phyloP scores from a whole-genome alignment of 129 eudicot species.

The Flaveria linearis region DNA sequence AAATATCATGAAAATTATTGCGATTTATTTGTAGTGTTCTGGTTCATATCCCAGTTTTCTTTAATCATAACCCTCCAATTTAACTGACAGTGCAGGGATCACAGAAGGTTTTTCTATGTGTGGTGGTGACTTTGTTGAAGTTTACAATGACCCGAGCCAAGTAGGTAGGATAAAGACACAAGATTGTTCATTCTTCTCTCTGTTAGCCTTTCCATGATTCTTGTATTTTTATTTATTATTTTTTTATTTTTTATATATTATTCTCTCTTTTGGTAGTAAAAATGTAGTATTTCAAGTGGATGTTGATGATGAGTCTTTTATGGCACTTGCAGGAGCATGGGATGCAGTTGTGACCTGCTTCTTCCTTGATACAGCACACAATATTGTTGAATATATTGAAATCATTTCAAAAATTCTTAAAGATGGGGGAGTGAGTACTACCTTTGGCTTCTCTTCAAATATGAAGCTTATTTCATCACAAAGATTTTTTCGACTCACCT shows the following conservation, averaged over 20 bases:
- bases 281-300: slow-evolving; percentile 6
- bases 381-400: slow-evolving; percentile 86
- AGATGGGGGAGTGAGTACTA: slow-evolving; percentile 87
- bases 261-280: background rate
- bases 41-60: background rate
- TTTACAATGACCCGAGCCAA: slow-evolving; percentile 83
- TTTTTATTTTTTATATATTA: background rate
- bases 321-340: slow-evolving; percentile 74
- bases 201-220: background rate
- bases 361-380: slow-evolving; percentile 95
- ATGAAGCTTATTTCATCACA: background rate
- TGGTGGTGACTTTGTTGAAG: slow-evolving; percentile 98
- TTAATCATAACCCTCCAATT: background rate
- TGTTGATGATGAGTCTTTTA: background rate
- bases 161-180: slow-evolving; percentile 54
- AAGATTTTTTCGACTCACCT: slow-evolving; percentile 23
- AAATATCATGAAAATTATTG: background rate
- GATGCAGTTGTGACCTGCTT: slow-evolving; percentile 96
- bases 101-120: slow-evolving; percentile 99
- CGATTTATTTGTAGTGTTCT: too few species aligned
- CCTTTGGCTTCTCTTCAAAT: too few species aligned
- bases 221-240: background rate
- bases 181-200: background rate
- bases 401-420: slow-evolving; percentile 82
- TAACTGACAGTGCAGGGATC: slow-evolving; percentile 85